Conservation (phyloP, 768 basidiomycete species). For the Hypholoma sublateritium region DNA sequence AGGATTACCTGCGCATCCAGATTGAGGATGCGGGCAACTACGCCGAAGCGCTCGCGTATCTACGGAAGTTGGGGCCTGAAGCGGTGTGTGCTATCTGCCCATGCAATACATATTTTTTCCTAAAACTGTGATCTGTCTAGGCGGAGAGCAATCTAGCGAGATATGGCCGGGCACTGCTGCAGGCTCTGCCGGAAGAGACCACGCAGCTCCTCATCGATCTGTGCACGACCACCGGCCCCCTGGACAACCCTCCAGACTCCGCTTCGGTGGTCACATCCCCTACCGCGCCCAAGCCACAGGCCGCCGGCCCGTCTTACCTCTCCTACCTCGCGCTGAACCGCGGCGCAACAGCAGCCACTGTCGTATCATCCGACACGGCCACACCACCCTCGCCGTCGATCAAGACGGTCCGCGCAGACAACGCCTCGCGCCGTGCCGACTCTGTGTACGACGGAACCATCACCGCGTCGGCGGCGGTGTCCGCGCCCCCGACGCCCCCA, state of each 20-base stretch:
- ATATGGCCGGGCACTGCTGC: constrained; percentile 86
- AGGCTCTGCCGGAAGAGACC: constrained; percentile 81
- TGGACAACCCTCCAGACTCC: constrained; percentile 40
- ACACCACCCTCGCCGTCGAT: constrained; percentile 46
- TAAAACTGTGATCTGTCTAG: constrained; percentile 34
- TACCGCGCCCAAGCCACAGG: constrained; percentile 9
- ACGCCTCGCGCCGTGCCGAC: constrained; percentile 31
- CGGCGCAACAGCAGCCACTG: constrained; percentile 40
- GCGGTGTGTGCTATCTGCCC: constrained; percentile 52
- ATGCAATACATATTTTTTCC: neutral
- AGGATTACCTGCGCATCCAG: constrained; percentile 91
- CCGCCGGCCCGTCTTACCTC: constrained; percentile 62
- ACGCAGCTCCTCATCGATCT: constrained; percentile 91
- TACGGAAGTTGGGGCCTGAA: constrained; percentile 75
- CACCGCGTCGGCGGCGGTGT: constrained; percentile 29
- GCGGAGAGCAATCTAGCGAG: constrained; percentile 84
- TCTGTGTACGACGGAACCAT: constrained; percentile 34
- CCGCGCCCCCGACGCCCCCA: constrained; percentile 24
- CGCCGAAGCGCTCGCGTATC: constrained; percentile 76
- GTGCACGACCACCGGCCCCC: constrained; percentile 68
- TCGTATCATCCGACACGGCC: constrained; percentile 34
- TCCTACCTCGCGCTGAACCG: constrained; percentile 79
- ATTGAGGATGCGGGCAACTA: constrained; percentile 90
- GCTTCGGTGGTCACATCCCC: constrained; percentile 5
- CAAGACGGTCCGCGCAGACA: constrained; percentile 42